Evolutionary conservation across 2,329 filamentous ascomycete genomes (phyloP).

Genomic region (Aureobasidium melanogenum): DNA sequence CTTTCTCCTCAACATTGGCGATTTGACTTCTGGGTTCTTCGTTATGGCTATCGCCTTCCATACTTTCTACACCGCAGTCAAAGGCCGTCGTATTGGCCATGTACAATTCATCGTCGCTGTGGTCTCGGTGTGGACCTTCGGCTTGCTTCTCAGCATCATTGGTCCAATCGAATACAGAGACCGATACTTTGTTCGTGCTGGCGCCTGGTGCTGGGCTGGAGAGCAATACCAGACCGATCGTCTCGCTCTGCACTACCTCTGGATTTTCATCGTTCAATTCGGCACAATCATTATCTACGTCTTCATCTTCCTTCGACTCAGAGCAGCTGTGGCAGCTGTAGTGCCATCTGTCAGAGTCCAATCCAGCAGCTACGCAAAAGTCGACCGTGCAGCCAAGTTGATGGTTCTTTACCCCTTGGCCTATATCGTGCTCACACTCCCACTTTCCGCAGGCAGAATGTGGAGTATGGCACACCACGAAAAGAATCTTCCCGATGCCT

Average conservation of each 20-base stretch:
- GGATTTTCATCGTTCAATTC: constrained; percentile 51
- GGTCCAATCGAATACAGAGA: constrained; percentile 24
- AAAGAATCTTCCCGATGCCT: constrained; percentile 25
- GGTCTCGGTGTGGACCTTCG: constrained; percentile 47
- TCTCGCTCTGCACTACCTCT: constrained; percentile 54
- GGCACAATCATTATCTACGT: constrained; percentile 44
- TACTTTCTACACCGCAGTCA: constrained; percentile 55
- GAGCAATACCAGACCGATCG: constrained; percentile 45
- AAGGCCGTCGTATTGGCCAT: constrained; percentile 45
- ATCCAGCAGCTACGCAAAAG: constrained; percentile 13
- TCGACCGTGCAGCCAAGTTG: constrained; percentile 41
- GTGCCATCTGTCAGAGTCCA: constrained; percentile 1
- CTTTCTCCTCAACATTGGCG: constrained; percentile 58
- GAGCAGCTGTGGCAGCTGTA: constrained; percentile 20
- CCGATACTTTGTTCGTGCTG: constrained; percentile 53
- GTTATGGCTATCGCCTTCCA: constrained; percentile 58
- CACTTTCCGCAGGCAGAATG: constrained; percentile 56
- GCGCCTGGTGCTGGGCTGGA: constrained; percentile 61
- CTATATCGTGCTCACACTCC: constrained; percentile 60
- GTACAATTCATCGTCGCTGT: constrained; percentile 43
- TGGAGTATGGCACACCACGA: constrained; percentile 48
- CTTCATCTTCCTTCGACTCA: constrained; percentile 22
- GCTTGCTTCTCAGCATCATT: constrained; percentile 48
- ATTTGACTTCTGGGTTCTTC: constrained; percentile 58
- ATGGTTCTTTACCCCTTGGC: constrained; percentile 60